A percentile compares a stretch with the other conserved stretches of the same genome.
Conservation (phyloP, 2,329 filamentous ascomycete genomes). For the Sporothrix globosa region DNA sequence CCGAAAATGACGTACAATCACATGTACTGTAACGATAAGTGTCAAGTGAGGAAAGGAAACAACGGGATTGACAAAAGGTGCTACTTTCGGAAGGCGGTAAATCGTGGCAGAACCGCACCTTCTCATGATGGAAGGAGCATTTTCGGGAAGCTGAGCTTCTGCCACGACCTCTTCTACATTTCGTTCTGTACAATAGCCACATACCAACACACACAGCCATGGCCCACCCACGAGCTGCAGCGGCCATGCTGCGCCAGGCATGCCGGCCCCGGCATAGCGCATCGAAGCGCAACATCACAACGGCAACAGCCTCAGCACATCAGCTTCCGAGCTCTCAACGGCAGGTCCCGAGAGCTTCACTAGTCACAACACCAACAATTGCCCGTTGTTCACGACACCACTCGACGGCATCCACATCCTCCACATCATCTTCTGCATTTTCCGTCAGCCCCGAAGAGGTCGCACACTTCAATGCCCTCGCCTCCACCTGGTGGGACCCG, state of each 20-base stretch:
- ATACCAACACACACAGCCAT: constrained; percentile 12
- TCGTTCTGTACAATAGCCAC: neutral
- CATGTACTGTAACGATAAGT: neutral
- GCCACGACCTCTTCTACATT: neutral
- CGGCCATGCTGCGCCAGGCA: constrained; percentile 29
- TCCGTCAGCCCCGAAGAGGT: constrained; percentile 89
- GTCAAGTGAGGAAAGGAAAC: neutral
- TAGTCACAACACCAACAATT: neutral
- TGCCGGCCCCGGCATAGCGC: constrained; percentile 18
- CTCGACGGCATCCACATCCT: constrained; percentile 36
- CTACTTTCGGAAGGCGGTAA: constrained; percentile 29
- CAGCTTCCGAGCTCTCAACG: neutral
- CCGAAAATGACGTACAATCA: constrained; percentile 26
- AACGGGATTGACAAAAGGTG: neutral
- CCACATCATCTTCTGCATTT: constrained; percentile 42
- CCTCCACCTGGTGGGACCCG: constrained; percentile 95
- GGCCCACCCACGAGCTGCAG: constrained; percentile 28
- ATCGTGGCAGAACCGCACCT: neutral
- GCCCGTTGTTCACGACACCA: neutral
- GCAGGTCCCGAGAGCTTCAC: neutral
- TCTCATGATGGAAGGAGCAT: neutral
- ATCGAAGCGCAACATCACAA: neutral
- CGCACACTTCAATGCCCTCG: constrained; percentile 91
- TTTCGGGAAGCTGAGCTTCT: neutral
- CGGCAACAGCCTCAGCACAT: neutral